Conservation (phyloP, 768 basidiomycete species). For the Suillus weaverae region DNA sequence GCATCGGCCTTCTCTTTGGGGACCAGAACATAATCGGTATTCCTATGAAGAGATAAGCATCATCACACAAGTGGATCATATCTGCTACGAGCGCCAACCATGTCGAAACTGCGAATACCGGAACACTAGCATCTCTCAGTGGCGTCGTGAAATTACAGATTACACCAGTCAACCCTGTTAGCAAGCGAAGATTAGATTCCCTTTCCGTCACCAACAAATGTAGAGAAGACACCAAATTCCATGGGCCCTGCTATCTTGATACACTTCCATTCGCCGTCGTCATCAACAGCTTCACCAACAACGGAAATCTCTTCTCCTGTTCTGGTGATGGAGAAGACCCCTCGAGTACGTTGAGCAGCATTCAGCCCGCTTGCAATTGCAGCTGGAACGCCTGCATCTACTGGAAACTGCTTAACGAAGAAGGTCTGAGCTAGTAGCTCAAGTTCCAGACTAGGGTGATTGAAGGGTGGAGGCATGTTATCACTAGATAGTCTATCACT, state of each 20-base stretch:
- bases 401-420: slow-evolving; percentile 43
- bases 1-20: slow-evolving; percentile 42
- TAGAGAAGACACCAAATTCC: slow-evolving; percentile 51
- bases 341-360: slow-evolving; percentile 27
- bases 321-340: slow-evolving; percentile 56
- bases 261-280: slow-evolving; percentile 52
- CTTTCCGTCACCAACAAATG: background rate
- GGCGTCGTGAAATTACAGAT: slow-evolving; percentile 54
- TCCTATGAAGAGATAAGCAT: slow-evolving; percentile 38
- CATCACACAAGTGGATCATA: background rate
- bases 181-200: background rate
- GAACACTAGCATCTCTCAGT: slow-evolving; percentile 49
- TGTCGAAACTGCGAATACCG: slow-evolving; percentile 62
- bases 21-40: slow-evolving; percentile 66
- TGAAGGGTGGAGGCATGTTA: slow-evolving; percentile 44
- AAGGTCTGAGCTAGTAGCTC: slow-evolving; percentile 44
- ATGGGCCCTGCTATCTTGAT: slow-evolving; percentile 67
- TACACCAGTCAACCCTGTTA: slow-evolving; percentile 55
- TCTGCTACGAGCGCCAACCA: slow-evolving; percentile 41
- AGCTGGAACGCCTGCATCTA: slow-evolving; percentile 35
- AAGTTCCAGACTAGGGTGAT: slow-evolving; percentile 49
- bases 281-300: slow-evolving; percentile 44
- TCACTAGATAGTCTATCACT: background rate
- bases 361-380: slow-evolving; percentile 27
- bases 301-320: slow-evolving; percentile 64